Evolutionary conservation across 257 asterid species (phyloP), one percentile per base, ranked within the genome.

Genomic region (Misopates orontium): DNA sequence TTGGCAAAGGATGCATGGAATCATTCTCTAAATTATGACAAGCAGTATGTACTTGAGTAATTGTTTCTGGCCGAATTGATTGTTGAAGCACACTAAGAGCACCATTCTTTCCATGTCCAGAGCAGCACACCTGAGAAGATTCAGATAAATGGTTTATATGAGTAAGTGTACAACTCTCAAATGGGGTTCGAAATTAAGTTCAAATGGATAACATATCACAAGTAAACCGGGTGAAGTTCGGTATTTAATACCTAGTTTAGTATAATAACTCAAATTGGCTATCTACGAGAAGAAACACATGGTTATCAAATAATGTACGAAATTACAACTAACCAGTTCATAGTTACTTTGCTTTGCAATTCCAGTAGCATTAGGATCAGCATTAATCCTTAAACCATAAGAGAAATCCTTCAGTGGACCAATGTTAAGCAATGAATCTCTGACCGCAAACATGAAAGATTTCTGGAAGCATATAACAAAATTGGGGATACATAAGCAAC

Each of bases 91-190:
- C 96, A 60, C 82, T 80, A 49, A 93, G 88, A 45, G 99, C 82
- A 45, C 99, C 99, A 82, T 93, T 93, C 72, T 90, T 93, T 69
- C 99, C 99, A 77, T 93, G 99, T 52, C 99, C 99, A 53, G 99
- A 93, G 77, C 99, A 93, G 85, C 99, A 85, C 52, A 90, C 99
- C 99, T 93, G 77, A 64, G 75, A 77, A 48, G 62, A 70, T 71
- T 62, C 76, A 78, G 67, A 67, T 18, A n/a, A 60, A 69, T 55
- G 55, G 66, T 57, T 22, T 25, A 58, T 42, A 56, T 16, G n/a
- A 40, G 56, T 60, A 22, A 13, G 56, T 48, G 50, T 14, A 62
- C 25, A 31, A 64, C 58, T 73, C 70, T 15, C 62, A 21, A 42
- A 64, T 39, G 56, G 39, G 44, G 55, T 45, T 25, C 32, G 23